Evolutionary conservation across 129 eudicot species (phyloP).

Genomic region (Flaveria brownii): DNA sequence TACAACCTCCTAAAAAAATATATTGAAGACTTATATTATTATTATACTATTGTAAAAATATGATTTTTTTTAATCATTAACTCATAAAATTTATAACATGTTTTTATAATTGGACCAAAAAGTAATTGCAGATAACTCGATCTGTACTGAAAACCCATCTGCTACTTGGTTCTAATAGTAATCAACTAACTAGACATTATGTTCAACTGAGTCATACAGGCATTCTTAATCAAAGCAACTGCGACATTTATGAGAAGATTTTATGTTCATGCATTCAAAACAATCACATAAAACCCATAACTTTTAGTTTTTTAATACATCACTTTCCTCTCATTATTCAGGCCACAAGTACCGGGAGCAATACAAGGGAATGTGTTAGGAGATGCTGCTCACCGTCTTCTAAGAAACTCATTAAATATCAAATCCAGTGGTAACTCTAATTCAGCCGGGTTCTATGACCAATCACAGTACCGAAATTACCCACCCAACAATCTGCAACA

Average conservation of each 20-base stretch:
- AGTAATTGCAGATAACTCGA: background rate
- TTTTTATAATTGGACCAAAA: background rate
- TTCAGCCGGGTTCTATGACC: conserved; percentile 40
- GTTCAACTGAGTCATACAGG: background rate
- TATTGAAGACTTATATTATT: background rate
- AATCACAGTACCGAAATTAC: conserved; percentile 36
- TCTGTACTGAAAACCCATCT: background rate
- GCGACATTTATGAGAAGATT: conserved; percentile 5
- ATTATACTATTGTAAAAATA: background rate
- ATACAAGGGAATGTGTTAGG: conserved; percentile 79
- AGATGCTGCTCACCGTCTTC: conserved; percentile 94
- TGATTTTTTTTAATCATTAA: background rate
- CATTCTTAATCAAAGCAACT: background rate
- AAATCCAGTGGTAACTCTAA: conserved; percentile 38
- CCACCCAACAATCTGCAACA: conserved; percentile 44
- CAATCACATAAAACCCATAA: background rate
- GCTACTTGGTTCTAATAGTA: background rate
- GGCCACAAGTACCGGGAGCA: conserved; percentile 86
- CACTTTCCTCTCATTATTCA: conserved; percentile 37
- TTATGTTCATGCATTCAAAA: background rate
- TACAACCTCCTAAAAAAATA: background rate
- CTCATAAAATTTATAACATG: background rate
- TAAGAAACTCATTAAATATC: conserved; percentile 71
- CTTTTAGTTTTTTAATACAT: conserved; percentile 14
- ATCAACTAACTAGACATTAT: background rate